These are phyloP conservation scores for Hypoxylon sp. DNA, from an alignment of 2,329 filamentous ascomycete species.

Conservation along the genomic window DNA sequence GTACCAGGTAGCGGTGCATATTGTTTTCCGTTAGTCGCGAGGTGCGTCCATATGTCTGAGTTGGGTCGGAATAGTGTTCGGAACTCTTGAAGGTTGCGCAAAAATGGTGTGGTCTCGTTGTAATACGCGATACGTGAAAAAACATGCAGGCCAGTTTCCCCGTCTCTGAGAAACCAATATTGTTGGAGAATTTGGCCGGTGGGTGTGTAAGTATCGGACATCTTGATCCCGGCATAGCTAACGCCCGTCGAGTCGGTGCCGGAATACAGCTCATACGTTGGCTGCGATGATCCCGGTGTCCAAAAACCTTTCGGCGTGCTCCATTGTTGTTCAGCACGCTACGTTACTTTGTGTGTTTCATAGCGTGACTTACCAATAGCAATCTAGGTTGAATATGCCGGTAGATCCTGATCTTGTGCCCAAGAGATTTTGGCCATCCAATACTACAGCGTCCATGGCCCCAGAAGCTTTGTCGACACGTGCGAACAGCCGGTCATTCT, in stretches of 20 bases:
- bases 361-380: conserved; percentile 64
- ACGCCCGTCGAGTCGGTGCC: conserved; percentile 66
- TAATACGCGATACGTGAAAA: conserved; percentile 73
- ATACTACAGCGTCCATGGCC: conserved; percentile 55
- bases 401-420: conserved; percentile 61
- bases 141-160: conserved; percentile 73
- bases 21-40: conserved; percentile 69
- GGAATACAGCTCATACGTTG: conserved; percentile 65
- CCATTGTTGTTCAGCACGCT: conserved; percentile 33
- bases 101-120: conserved; percentile 68
- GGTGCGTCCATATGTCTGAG: conserved; percentile 72
- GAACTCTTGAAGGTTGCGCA: conserved; percentile 73
- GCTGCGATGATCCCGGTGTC: conserved; percentile 66
- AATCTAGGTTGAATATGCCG: conserved; percentile 74
- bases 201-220: conserved; percentile 70
- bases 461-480: conserved; percentile 57
- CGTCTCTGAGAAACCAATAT: conserved; percentile 75
- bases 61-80: conserved; percentile 73
- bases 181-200: conserved; percentile 73
- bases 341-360: conserved; percentile 30
- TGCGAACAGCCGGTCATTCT: conserved; percentile 58
- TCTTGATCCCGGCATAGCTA: conserved; percentile 70
- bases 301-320: conserved; percentile 69
- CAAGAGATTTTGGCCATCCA: conserved; percentile 65
- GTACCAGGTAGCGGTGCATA: conserved; percentile 67